Conservation (phyloP, 306 rosid species). For the Cyamopsis tetragonoloba region DNA sequence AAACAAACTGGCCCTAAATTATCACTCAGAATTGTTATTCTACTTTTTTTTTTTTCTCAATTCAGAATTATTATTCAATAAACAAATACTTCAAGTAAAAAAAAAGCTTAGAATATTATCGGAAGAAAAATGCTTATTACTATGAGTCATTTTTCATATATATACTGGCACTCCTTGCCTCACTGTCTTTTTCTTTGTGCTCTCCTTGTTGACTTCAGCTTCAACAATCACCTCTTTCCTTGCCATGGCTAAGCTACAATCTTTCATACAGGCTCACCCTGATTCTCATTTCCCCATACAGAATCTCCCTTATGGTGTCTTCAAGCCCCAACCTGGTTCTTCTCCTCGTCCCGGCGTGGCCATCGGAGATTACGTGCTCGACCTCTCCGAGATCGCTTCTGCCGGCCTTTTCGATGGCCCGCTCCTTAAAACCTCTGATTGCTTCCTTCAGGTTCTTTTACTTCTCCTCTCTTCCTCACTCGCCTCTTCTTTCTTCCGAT, state of each 20-base stretch:
- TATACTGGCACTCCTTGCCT: neutral
- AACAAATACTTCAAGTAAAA: neutral
- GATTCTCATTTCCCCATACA: slow-evolving; percentile 90
- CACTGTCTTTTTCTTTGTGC: neutral
- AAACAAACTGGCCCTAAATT: too few relatives aligned
- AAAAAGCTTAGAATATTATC: too few relatives aligned
- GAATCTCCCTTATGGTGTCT: slow-evolving; percentile 83
- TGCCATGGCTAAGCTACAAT: slow-evolving; percentile 50
- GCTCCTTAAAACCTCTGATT: slow-evolving; percentile 70
- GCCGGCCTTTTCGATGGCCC: slow-evolving; percentile 81
- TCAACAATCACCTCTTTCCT: neutral
- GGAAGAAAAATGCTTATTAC: too few relatives aligned
- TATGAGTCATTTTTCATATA: too few relatives aligned
- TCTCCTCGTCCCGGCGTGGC: slow-evolving; percentile 77
- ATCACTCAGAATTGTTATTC: too few relatives aligned
- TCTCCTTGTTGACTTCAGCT: neutral
- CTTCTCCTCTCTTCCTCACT: neutral
- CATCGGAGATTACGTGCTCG: slow-evolving; percentile 81
- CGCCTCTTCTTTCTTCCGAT: neutral
- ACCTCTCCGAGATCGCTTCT: slow-evolving; percentile 65
- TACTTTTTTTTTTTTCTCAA: too few relatives aligned
- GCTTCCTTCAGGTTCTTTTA: slow-evolving; percentile 59
- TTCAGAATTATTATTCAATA: neutral
- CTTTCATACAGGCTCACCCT: slow-evolving; percentile 62
- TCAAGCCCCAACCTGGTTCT: slow-evolving; percentile 53